Base-by-base conservation (phyloP, 371 early-diverging fungal genomes). In the Mucor velutinosus region DNA sequence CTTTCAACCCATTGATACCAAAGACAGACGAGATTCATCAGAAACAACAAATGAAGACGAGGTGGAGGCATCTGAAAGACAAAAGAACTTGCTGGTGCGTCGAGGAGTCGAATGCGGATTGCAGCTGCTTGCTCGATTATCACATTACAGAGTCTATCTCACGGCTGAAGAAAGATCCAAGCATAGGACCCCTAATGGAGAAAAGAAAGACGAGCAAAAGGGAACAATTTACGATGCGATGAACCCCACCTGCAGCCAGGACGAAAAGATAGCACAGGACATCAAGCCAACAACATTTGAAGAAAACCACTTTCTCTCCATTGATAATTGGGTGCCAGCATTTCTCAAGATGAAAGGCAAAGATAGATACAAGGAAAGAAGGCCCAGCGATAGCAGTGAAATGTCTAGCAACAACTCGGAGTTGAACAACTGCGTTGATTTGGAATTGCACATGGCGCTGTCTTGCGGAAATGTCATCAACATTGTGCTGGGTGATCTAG, bases 101-200 rank as follows among this genome's bases (percentile, higher is more conserved):
- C 70, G 70, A 64, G 86, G 85, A 7, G 67, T 88, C 4, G 86
- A 88, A 58, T 88, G 88, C 39, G 80, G 86, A 7, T 56, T 83
- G 27, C 86, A 88, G 32, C 63, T 88, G 7, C 68, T 88, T 19
- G 77, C 83, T 0, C 75, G 85, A 15, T 70, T 85, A 5, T 86
- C 86, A 1, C 81, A 88, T 71, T 88, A 88, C 64, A 71, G 79
- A 49, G 85, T 88, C 11, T 88, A 88, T 58, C 74, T 88, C 32
- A 85, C 86, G 7, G 84, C 85, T 17, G 79, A 82, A 39, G 88
- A 85, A 67, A 77, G 83, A 41, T 73, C 86, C 1, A 79, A 86
- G 53, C 84, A 86, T 62, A 75, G 82, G 14, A 29, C 59, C 1
- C 61, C 72, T 8, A 30, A 27, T 63, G 67, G 74, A 72, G 45